Evolutionary conservation across 1,284 basidiomycete species (phyloP), one percentile per base, ranked within the genome.

Genomic region (Cryptococcus sp.): DNA sequence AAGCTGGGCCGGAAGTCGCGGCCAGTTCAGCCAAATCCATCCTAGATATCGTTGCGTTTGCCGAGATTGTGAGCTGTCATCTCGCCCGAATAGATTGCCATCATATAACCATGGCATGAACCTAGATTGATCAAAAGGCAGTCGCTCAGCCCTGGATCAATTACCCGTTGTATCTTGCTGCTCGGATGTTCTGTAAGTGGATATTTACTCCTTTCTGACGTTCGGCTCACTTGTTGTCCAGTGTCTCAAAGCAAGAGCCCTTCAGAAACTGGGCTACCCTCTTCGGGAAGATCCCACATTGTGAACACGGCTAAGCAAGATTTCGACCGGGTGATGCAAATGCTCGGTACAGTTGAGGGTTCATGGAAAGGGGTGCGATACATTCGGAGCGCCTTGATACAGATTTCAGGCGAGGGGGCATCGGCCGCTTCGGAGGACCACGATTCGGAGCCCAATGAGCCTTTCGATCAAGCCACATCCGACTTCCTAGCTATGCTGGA

Each of bases 21-120:
- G 50, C 57, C n/a, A 66, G 64, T 35, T 66, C 64, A 27, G 64
- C 64, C 1, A 66, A 66, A 47, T 50, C 64, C 23, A 66, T 66
- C n/a, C 47, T 58, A 50, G 64, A 66, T 52, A 66, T 66, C 35
- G 53, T 50, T 8, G 42, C 53, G 4, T 66, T 63, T 50, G 64
- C 64, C 15, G 64, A 66, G 43, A 25, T 25, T 25, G 25, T 25
- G 6, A 25, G 25, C 25, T 3, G 25, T 25, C 25, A 25, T 25
- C 25, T 25, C 25, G 6, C 25, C 25, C 25, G 25, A 25, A 3
- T 25, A 25, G 25, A 25, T 25, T 25, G 25, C 25, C 6, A 25
- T 25, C 6, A 25, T 25, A 25, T 25, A 6, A 25, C 25, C 25
- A 25, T 25, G 25, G 25, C 25, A 6, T 25, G 25, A 25, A 25